Evolutionary conservation across 1,284 basidiomycete species (phyloP).

Genomic region (Ganoderma lucidum): DNA sequence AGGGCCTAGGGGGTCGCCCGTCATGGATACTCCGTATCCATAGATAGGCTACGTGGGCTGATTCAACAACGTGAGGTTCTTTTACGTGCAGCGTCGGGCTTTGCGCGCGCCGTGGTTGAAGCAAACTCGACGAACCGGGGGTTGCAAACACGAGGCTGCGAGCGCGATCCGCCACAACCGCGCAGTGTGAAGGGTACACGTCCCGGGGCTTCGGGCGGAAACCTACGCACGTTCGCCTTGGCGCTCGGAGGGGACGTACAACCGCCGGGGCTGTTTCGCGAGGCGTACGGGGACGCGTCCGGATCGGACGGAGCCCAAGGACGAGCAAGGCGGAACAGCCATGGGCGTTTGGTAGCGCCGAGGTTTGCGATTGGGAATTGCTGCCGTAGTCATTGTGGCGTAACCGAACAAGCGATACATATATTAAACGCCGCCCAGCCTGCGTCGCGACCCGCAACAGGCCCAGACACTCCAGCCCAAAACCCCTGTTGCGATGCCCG

Average conservation of each 20-base stretch:
- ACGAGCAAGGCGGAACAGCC: background rate
- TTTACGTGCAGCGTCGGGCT: background rate
- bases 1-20: too few relatives aligned
- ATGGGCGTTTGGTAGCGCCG: conserved; percentile 1
- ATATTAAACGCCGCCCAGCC: background rate
- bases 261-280: background rate
- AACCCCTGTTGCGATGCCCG: background rate
- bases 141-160: background rate
- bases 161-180: conserved; percentile 3
- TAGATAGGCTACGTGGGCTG: background rate
- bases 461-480: background rate
- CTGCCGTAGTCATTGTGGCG: conserved; percentile 3
- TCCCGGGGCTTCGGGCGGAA: background rate
- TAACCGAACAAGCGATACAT: conserved; percentile 3
- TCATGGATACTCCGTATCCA: background rate
- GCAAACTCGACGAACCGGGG: background rate
- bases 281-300: background rate
- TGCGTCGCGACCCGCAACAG: background rate
- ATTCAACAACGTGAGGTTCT: background rate
- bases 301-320: background rate
- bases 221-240: background rate
- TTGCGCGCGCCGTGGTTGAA: background rate
- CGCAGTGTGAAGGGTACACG: background rate
- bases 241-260: background rate
- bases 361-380: conserved; percentile 5